Percentiles rank a stretch among this genome's conserved stretches.
These are phyloP conservation scores for Bigelowiella natans DNA, from an alignment of 78 protist species.

Conservation along the genomic window DNA sequence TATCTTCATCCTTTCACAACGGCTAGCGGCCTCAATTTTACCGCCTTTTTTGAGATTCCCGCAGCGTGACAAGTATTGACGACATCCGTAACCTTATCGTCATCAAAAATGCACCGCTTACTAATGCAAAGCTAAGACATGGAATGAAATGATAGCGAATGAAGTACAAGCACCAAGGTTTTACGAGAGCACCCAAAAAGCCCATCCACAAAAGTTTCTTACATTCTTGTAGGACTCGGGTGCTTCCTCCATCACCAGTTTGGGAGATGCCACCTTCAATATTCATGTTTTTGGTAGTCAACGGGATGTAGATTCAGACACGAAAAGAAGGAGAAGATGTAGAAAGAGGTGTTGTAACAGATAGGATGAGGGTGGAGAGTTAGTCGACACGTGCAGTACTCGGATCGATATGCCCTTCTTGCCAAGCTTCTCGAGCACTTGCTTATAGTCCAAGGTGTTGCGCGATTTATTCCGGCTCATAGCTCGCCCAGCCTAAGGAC, in stretches of 20 bases:
- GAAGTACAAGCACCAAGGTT: background rate
- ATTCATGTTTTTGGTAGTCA: too few species aligned
- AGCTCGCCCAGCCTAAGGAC: constrained; percentile 78
- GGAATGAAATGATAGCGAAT: constrained; percentile 5
- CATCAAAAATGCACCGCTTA: background rate
- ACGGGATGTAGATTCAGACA: too few species aligned
- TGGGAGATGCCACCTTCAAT: constrained; percentile 79
- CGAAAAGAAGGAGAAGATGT: background rate
- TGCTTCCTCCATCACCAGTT: constrained; percentile 78
- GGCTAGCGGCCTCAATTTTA: constrained; percentile 73
- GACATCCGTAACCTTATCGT: background rate
- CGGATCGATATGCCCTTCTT: constrained; percentile 66
- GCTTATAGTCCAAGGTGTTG: constrained; percentile 5
- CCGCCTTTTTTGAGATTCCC: constrained; percentile 69
- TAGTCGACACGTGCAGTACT: constrained; percentile 38
- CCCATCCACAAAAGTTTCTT: too few species aligned
- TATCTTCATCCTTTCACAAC: constrained; percentile 92
- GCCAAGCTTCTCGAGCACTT: constrained; percentile 51
- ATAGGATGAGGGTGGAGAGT: background rate
- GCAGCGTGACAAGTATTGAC: constrained; percentile 66
- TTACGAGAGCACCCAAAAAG: constrained; percentile 52
- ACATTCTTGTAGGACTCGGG: constrained; percentile 85
- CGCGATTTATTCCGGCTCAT: constrained; percentile 61
- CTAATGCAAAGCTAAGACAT: background rate
- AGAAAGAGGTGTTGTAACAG: background rate